Evolutionary conservation across 2,329 filamentous ascomycete genomes (phyloP), one percentile per base, ranked within the genome.

Genomic region (Ophiostoma populinum): DNA sequence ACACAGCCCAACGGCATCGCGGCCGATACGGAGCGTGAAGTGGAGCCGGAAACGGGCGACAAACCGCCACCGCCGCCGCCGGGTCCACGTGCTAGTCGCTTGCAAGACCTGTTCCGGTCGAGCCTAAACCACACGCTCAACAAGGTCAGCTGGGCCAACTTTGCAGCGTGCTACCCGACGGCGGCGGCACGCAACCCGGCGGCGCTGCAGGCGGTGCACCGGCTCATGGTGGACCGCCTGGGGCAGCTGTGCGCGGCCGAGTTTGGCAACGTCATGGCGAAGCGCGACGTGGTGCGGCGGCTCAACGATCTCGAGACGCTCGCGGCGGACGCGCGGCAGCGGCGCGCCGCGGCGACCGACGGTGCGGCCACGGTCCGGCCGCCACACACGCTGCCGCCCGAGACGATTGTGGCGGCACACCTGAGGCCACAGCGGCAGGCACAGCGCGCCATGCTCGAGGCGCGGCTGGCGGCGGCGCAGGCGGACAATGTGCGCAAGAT

Each of bases 111-210:
- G 22, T 73, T 71, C 48, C 56, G 58, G 36, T 53, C 58, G 38
- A 62, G 62, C 19, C 60, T 75, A 17, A 44, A 52, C 30, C 62
- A 62, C 44, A 74, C 71, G 3, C 59, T 76, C 21, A 55, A 51
- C 43, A 64, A 67, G 47, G 57, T 75, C 36, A 61, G 55, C 42
- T 70, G 62, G 55, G 58, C 64, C 32, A 70, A 69, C 49, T 66
- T 76, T 45, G 63, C 63, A 2, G 57, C 63, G 2, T 77, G 72
- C 53, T 77, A 72, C 49, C 71, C 72, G 28, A 70, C 65, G 15
- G 57, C 75, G n/a, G 62, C 67, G 13, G 48, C 52, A 25, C 54
- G 58, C 41, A 61, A 67, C 15, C 65, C 65, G 17, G 55, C 51
- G 7, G 59, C 65, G 24, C 55, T 76, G 45, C 56, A 55, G 42